Percentiles rank a stretch among this genome's conserved stretches.
These are phyloP conservation scores for Chrysanthemum seticuspe DNA, from an alignment of 129 eudicot genomes.

Conservation along the genomic window DNA sequence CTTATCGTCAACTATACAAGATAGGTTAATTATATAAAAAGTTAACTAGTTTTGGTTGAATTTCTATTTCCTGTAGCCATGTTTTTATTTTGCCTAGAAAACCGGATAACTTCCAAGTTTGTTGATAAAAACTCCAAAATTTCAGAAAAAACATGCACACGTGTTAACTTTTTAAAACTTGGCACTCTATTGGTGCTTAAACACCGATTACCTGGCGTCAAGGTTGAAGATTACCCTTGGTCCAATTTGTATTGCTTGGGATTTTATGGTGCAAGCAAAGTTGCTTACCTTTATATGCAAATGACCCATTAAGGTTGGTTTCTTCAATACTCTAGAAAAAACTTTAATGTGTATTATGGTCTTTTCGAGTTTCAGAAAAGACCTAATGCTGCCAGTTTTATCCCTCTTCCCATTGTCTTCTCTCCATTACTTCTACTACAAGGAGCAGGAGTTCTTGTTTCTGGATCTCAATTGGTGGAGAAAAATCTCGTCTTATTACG, in stretches of 20 bases:
- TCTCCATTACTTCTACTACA: constrained; percentile 78
- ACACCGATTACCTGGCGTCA: not conserved
- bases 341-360: constrained; percentile 1
- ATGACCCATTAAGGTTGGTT: not conserved
- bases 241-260: not conserved
- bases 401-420: constrained; percentile 64
- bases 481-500: constrained; percentile 35
- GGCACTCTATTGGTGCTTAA: not conserved
- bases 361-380: constrained; percentile 47
- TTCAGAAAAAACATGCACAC: not conserved
- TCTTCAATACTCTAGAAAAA: not conserved
- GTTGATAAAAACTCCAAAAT: not conserved
- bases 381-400: constrained; percentile 48
- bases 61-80: not conserved
- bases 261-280: constrained; percentile 8
- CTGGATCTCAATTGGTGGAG: constrained; percentile 62
- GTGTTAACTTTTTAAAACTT: not conserved
- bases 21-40: not conserved
- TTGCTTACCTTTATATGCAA: constrained; percentile 14
- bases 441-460: constrained; percentile 77
- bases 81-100: not conserved
- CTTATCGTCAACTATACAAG: not conserved
- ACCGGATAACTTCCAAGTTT: not conserved
- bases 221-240: not conserved
- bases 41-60: not conserved